Conservation (phyloP, 2,329 filamentous ascomycete species). For the Pseudophaeomoniella oleicola region DNA sequence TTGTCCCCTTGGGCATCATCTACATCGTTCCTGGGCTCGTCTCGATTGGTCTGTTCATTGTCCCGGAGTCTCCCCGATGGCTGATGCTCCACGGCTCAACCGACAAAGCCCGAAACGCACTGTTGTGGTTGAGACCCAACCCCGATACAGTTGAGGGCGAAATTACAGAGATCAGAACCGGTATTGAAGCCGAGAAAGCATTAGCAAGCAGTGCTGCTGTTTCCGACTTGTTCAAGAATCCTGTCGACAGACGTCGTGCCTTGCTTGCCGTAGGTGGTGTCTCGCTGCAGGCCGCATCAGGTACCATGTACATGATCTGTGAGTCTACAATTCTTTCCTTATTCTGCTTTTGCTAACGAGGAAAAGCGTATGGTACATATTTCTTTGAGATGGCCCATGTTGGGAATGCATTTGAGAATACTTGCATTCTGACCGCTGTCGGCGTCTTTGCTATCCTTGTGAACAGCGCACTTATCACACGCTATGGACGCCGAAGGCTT, state of each 20-base stretch:
- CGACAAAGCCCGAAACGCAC: conserved; percentile 19
- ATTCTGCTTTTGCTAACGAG: no score
- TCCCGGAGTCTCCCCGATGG: conserved; percentile 20
- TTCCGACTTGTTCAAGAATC: conserved; percentile 35
- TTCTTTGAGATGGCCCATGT: conserved; percentile 47
- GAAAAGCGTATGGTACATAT: conserved; percentile 43
- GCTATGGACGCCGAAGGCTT: conserved; percentile 36
- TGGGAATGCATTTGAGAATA: conserved; percentile 40
- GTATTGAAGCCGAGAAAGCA: conserved; percentile 20
- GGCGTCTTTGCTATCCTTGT: conserved; percentile 40
- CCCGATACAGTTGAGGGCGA: conserved; percentile 17
- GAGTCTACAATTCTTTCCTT: conserved; percentile 6
- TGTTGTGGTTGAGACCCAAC: conserved; percentile 21
- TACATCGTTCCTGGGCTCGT: conserved; percentile 16
- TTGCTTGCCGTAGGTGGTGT: conserved; percentile 33
- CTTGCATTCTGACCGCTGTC: conserved; percentile 38
- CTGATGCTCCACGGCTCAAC: conserved; percentile 14
- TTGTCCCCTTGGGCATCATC: conserved; percentile 20
- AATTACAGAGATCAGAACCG: conserved; percentile 18
- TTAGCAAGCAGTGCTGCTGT: conserved; percentile 21
- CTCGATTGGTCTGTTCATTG: conserved; percentile 15
- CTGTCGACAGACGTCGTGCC: conserved; percentile 37
- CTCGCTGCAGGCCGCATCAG: conserved; percentile 37
- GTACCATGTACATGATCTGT: conserved; percentile 44
- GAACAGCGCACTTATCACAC: conserved; percentile 39